phyloP scores from a whole-genome alignment of 2,329 filamentous ascomycete species.

The Bipolaris oryzae region DNA sequence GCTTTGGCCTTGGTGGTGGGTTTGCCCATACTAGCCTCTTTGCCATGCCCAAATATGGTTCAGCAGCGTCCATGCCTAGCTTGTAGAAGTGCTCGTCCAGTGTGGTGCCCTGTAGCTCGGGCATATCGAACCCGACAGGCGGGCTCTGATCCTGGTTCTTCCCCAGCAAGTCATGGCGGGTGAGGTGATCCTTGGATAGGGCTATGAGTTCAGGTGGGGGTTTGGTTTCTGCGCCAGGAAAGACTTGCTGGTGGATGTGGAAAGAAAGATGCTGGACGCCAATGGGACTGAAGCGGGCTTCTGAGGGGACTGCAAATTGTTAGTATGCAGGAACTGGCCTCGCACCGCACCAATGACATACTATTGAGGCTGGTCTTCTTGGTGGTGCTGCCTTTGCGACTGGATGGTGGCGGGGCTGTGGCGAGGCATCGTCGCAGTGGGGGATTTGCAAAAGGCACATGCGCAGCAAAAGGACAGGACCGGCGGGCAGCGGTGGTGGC shows the following conservation, averaged over 20 bases:
- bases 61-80: conserved; percentile 82
- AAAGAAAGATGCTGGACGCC: conserved; percentile 91
- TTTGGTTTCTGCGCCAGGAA: conserved; percentile 61
- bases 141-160: conserved; percentile 79
- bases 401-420: conserved; percentile 22
- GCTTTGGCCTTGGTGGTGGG: conserved; percentile 65
- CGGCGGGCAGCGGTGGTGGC: conserved; percentile 30
- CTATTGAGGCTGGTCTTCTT: conserved; percentile 23
- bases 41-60: conserved; percentile 78
- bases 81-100: conserved; percentile 94
- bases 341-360: conserved; percentile 14
- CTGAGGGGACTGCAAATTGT: conserved; percentile 45
- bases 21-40: conserved; percentile 72
- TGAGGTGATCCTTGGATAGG: conserved; percentile 81
- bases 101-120: conserved; percentile 75
- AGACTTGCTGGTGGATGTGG: conserved; percentile 82
- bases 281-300: conserved; percentile 85
- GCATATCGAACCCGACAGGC: conserved; percentile 86
- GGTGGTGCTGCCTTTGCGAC: conserved; percentile 2
- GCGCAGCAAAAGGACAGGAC: conserved; percentile 20
- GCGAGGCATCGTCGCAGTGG: conserved; percentile 36
- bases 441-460: conserved; percentile 17
- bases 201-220: conserved; percentile 75
- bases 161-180: conserved; percentile 82
- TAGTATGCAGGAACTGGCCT: background rate